Evolutionary conservation across 1,284 basidiomycete species (phyloP).

Genomic region (Microbotryum silenes-acaulis): DNA sequence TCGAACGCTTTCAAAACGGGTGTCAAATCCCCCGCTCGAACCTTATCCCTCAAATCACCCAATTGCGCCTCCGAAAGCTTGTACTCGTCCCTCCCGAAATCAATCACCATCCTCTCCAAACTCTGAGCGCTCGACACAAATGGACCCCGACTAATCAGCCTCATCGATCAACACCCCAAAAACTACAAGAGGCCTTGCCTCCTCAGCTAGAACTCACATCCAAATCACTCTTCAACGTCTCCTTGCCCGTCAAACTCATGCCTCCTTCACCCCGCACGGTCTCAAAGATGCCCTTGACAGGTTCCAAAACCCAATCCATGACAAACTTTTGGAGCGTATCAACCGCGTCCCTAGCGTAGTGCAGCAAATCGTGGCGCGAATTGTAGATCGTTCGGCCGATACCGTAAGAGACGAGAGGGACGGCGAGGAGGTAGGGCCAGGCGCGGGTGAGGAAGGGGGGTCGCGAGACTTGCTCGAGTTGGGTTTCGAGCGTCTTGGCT

Average conservation of each 20-base stretch:
- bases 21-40: constrained; percentile 77
- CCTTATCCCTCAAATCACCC: constrained; percentile 55
- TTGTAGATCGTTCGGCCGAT: constrained; percentile 23
- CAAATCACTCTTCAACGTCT: constrained; percentile 70
- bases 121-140: constrained; percentile 45
- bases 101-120: constrained; percentile 83
- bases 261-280: constrained; percentile 72
- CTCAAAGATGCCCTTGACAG: constrained; percentile 68
- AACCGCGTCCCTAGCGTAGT: constrained; percentile 54
- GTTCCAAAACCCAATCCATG: constrained; percentile 78
- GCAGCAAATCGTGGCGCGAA: constrained; percentile 36
- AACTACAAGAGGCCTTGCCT: no score
- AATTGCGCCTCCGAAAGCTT: constrained; percentile 57
- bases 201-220: constrained; percentile 48
- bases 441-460: constrained; percentile 25
- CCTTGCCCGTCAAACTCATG: constrained; percentile 60
- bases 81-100: constrained; percentile 73
- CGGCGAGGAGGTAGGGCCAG: constrained; percentile 32
- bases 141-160: no score
- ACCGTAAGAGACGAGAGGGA: constrained; percentile 21
- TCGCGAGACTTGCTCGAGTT: constrained; percentile 9
- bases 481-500: background rate
- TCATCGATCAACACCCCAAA: no score
- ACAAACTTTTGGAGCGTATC: constrained; percentile 71
- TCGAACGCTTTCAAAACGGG: constrained; percentile 84